A percentile compares a stretch with the other conserved stretches of the same genome.
Conservation (phyloP, 169 alveolate genomes). For the Cryptosporidium tyzzeri region DNA sequence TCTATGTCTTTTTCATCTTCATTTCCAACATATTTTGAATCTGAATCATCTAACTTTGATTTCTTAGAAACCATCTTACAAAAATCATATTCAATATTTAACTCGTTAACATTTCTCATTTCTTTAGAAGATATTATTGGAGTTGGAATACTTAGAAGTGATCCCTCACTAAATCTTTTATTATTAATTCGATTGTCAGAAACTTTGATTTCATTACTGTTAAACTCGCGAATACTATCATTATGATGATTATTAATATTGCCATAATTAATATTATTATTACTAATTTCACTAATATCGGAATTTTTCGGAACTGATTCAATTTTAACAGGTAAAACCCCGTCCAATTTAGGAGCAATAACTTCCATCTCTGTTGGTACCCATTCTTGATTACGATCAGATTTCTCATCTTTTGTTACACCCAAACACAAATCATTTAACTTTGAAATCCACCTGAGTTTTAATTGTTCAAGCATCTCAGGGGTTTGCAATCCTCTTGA, state of each 20-base stretch:
- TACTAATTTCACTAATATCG: too few relatives aligned
- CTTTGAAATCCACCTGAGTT: slow-evolving; percentile 56
- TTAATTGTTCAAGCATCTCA: slow-evolving; percentile 60
- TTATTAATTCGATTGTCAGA: neutral
- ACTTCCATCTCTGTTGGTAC: slow-evolving; percentile 16
- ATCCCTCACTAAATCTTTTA: neutral
- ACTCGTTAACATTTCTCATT: slow-evolving; percentile 43
- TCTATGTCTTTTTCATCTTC: slow-evolving; percentile 2
- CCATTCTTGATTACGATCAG: slow-evolving; percentile 35
- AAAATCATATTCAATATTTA: slow-evolving; percentile 19
- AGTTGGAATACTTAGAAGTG: neutral
- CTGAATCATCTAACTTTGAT: neutral
- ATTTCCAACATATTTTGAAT: neutral
- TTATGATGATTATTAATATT: neutral
- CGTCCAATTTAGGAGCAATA: slow-evolving; percentile 35
- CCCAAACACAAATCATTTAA: slow-evolving; percentile 51
- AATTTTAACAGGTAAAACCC: slow-evolving; percentile 41
- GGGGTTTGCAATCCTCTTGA: slow-evolving; percentile 64
- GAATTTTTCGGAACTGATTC: neutral
- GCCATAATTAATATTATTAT: too few relatives aligned
- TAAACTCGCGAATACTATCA: too few relatives aligned
- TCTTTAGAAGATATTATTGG: slow-evolving; percentile 60
- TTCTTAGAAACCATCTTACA: slow-evolving; percentile 2
- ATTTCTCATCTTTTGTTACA: slow-evolving; percentile 23
- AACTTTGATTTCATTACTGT: neutral